A percentile compares a stretch with the other conserved stretches of the same genome.
Evolutionary conservation across 441 rosid genomes (phyloP).

Genomic region (Jatropha multifida): DNA sequence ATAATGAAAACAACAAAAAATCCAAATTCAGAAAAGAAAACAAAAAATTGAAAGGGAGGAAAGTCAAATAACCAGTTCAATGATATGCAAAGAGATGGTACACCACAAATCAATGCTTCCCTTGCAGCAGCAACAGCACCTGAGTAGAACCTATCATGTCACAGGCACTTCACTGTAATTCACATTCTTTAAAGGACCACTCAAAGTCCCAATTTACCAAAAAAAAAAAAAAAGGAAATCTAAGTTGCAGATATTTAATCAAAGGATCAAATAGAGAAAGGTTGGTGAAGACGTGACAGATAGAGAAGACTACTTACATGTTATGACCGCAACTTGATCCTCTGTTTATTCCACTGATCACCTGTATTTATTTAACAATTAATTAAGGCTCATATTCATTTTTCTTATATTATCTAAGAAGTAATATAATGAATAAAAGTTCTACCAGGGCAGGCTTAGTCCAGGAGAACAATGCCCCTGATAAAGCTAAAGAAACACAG

Average conservation of each 20-base stretch:
- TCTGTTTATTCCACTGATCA: constrained; percentile 84
- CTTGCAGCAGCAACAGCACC: constrained; percentile 83
- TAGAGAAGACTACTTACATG: constrained; percentile 40
- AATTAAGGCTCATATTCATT: not conserved
- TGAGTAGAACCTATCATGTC: constrained; percentile 58
- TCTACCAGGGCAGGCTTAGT: constrained; percentile 74
- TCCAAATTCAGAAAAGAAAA: not conserved
- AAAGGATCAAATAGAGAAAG: not conserved
- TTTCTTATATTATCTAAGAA: not conserved
- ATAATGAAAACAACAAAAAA: not conserved
- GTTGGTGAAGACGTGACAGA: too few species aligned
- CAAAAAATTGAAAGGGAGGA: not conserved
- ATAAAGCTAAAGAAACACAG: constrained; percentile 81
- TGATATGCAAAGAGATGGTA: constrained; percentile 78
- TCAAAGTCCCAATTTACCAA: not conserved
- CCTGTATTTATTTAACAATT: constrained; percentile 38
- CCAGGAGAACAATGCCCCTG: constrained; percentile 84
- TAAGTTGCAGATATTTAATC: not conserved
- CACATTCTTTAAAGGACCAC: not conserved
- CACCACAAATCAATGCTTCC: constrained; percentile 78
- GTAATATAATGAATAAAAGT: not conserved
- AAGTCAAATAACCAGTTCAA: constrained; percentile 65
- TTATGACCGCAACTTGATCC: constrained; percentile 84
- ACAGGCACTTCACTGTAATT: not conserved
- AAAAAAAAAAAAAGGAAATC: not conserved